Base-by-base conservation (phyloP, 2,329 filamentous ascomycete species). In the Aspergillus felis region DNA sequence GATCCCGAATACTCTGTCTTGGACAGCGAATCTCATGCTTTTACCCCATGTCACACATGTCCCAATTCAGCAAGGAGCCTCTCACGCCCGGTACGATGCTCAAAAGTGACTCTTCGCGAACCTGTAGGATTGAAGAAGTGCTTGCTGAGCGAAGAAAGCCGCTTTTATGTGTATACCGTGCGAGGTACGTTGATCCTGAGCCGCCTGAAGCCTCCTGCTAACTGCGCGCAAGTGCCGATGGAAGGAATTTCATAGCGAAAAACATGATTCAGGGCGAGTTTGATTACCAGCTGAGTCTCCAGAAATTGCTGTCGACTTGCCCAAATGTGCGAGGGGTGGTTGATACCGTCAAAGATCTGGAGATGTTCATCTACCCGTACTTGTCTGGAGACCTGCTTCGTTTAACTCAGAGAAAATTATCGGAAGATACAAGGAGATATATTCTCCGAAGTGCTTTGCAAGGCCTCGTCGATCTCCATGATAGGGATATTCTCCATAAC, bases 81-180 rank as follows among this genome's bases (percentile, higher is more conserved):
- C 25, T 56, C 20, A 17, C 35, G 8, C 42, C 20, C 1, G 51
- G 56, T 35, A 53, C 51, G 7, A 38, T 32, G 8, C 22, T 58
- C n/a, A 51, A 41, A 10, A 53, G 56, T 24, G 41, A 58, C 32
- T 57, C 56, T 4, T 28, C 42, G 22, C 41, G 28, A 8, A 48
- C 24, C 0, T 61, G 57, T 42, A 47, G 4, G 3, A 50, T 58
- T 8, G 53, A 58, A 49, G 51, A 56, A 42, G 25, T 54, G 1
- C 56, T 58, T 17, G 49, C 51, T 17, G 4, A 53, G 4, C 51
- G 41, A 1, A 32, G 48, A 24, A 50, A 61, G 4, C 51, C 56
- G 0, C 44, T 54, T 4, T 38, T 54, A 10, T 56, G 51, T 22
- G 58, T 57, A 14, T 61, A 61, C 27, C 54, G 54, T 2, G 56